Evolutionary conservation across 2,329 filamentous ascomycete genomes (phyloP).

Genomic region (Alternaria consortialis): DNA sequence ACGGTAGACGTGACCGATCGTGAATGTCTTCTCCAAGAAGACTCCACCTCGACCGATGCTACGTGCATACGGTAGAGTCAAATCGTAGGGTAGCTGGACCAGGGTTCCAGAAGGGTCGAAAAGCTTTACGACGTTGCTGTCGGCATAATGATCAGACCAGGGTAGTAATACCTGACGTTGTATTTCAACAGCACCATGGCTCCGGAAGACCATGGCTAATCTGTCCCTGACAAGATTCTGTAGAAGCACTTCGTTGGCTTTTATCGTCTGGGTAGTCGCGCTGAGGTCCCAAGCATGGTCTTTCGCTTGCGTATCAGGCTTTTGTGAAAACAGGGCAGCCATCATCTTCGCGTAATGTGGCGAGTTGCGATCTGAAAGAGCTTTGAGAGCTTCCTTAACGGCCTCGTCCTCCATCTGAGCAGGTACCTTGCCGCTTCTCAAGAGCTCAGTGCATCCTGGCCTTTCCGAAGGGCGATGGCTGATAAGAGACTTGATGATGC

Average conservation of each 20-base stretch:
- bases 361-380: conserved; percentile 81
- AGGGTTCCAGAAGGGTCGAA: conserved; percentile 86
- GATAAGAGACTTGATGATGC: conserved; percentile 81
- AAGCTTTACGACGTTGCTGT: conserved; percentile 75
- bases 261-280: conserved; percentile 42
- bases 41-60: conserved; percentile 76
- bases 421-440: conserved; percentile 86
- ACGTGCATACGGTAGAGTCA: conserved; percentile 88
- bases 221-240: conserved; percentile 78
- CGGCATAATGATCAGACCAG: conserved; percentile 77
- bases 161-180: conserved; percentile 81
- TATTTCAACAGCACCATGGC: conserved; percentile 87
- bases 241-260: conserved; percentile 68
- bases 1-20: conserved; percentile 88
- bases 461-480: conserved; percentile 83
- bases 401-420: conserved; percentile 93
- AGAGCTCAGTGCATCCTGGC: conserved; percentile 81
- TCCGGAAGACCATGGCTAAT: conserved; percentile 80
- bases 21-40: conserved; percentile 77
- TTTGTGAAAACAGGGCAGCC: conserved; percentile 79
- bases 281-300: conserved; percentile 66
- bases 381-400: conserved; percentile 81
- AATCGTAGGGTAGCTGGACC: conserved; percentile 91
- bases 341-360: conserved; percentile 91
- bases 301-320: conserved; percentile 77